Evolutionary conservation across 192 early-diverging fungal genomes (phyloP).

Genomic region (Dissophora globulifera): DNA sequence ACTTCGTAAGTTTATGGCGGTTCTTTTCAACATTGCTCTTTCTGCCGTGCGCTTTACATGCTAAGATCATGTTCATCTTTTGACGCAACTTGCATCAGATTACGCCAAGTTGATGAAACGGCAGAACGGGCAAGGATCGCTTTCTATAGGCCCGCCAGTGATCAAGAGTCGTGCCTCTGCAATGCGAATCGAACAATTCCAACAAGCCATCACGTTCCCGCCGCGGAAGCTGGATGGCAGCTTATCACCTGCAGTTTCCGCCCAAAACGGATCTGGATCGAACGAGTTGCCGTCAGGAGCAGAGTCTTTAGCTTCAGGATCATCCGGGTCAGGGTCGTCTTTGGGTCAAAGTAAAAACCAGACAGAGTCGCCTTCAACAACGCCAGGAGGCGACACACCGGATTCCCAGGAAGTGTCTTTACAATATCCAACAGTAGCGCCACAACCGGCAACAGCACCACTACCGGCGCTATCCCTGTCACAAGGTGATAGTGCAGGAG

Average conservation of each 20-base stretch:
- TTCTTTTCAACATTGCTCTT: too few species aligned
- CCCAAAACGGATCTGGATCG: not conserved
- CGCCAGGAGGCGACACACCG: too few species aligned
- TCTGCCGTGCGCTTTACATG: too few species aligned
- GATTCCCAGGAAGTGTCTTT: not conserved
- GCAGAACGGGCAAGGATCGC: constrained; percentile 12
- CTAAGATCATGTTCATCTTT: too few species aligned
- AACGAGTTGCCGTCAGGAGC: not conserved
- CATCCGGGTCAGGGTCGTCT: too few species aligned
- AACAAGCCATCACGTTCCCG: not conserved
- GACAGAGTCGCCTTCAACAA: too few species aligned
- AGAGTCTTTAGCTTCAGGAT: not conserved
- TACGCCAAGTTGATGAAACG: constrained; percentile 45
- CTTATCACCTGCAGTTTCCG: not conserved
- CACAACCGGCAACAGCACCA: too few species aligned
- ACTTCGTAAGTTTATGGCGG: constrained; percentile 69
- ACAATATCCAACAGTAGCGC: too few species aligned
- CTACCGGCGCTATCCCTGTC: too few species aligned
- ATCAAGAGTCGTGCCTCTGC: not conserved
- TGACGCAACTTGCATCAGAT: constrained; percentile 14
- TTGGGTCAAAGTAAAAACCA: too few species aligned
- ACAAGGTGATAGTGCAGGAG: too few species aligned
- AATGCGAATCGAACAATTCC: not conserved
- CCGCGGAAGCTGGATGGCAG: not conserved
- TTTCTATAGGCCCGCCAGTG: not conserved